These are phyloP conservation scores for Sideroxylon spinosum DNA, from an alignment of 179 eudicot species.

Conservation along the genomic window DNA sequence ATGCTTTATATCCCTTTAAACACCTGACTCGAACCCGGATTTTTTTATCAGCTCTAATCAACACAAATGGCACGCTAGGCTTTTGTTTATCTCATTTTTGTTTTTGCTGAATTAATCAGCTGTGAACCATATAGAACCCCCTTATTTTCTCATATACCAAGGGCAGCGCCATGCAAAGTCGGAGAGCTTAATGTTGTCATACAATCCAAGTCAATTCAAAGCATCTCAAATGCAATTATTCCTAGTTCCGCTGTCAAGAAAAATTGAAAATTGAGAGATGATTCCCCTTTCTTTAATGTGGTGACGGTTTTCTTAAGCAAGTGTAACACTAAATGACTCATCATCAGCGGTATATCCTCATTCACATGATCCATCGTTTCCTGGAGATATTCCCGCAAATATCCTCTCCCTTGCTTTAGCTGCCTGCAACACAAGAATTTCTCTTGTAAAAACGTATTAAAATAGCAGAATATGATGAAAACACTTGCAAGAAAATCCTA, in stretches of 20 bases:
- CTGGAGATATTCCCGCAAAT: constrained; percentile 15
- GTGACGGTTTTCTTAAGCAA: not conserved
- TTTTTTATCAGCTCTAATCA: no score
- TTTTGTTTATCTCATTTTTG: no score
- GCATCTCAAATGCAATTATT: no score
- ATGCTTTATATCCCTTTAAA: no score
- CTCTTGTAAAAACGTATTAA: not conserved
- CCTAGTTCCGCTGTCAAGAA: not conserved
- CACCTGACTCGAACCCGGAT: no score
- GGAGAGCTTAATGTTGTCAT: no score
- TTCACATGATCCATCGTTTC: constrained; percentile 14
- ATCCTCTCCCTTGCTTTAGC: constrained; percentile 40
- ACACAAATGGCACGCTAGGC: no score
- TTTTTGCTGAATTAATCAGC: no score
- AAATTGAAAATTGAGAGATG: not conserved
- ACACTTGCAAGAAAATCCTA: not conserved
- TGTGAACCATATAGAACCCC: no score
- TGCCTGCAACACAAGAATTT: constrained; percentile 27
- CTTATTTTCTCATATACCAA: no score
- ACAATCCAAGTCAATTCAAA: no score
- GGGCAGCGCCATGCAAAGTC: no score
- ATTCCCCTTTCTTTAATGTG: not conserved
- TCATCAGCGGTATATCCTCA: not conserved
- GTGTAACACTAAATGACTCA: not conserved
- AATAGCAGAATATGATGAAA: not conserved